Conservation (phyloP, 2,329 filamentous ascomycete genomes). For the Cytospora leucostoma region DNA sequence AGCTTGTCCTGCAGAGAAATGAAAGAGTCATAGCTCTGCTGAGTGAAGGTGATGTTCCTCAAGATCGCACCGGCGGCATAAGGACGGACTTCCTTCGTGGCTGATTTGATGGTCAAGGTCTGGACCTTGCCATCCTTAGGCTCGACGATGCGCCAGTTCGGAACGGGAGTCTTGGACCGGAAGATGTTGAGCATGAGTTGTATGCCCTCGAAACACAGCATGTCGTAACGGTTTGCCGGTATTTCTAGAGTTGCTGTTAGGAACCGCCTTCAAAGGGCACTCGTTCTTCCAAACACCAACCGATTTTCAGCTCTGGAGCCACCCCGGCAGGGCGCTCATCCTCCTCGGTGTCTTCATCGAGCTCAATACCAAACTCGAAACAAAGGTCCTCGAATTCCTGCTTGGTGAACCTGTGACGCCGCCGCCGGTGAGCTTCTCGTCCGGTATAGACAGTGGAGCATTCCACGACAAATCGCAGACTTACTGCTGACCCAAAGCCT, state of each 20-base stretch:
- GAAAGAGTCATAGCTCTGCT: slow-evolving; percentile 94
- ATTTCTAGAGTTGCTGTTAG: slow-evolving; percentile 23
- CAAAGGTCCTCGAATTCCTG: slow-evolving; percentile 96
- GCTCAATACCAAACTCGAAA: slow-evolving; percentile 97
- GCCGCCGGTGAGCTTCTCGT: slow-evolving; percentile 29
- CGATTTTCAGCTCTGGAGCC: slow-evolving; percentile 89
- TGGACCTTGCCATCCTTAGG: slow-evolving; percentile 74
- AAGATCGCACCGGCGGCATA: slow-evolving; percentile 89
- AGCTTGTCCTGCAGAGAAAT: slow-evolving; percentile 97
- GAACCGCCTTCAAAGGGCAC: not conserved
- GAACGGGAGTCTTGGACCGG: slow-evolving; percentile 71
- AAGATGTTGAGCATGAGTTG: slow-evolving; percentile 96
- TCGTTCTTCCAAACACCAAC: slow-evolving; percentile 10
- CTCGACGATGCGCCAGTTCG: slow-evolving; percentile 75
- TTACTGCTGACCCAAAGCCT: slow-evolving; percentile 87
- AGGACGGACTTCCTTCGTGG: slow-evolving; percentile 77
- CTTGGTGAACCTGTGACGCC: slow-evolving; percentile 70
- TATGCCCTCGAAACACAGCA: slow-evolving; percentile 97
- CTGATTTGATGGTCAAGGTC: slow-evolving; percentile 76
- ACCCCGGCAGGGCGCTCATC: slow-evolving; percentile 77
- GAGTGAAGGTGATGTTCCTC: slow-evolving; percentile 86
- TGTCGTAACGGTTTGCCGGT: slow-evolving; percentile 78
- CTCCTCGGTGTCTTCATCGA: slow-evolving; percentile 91
- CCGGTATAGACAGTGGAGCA: slow-evolving; percentile 10
- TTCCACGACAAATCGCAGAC: slow-evolving; percentile 32